Evolutionary conservation across 2,329 filamentous ascomycete genomes (phyloP).

Genomic region (Byssothecium circinans): DNA sequence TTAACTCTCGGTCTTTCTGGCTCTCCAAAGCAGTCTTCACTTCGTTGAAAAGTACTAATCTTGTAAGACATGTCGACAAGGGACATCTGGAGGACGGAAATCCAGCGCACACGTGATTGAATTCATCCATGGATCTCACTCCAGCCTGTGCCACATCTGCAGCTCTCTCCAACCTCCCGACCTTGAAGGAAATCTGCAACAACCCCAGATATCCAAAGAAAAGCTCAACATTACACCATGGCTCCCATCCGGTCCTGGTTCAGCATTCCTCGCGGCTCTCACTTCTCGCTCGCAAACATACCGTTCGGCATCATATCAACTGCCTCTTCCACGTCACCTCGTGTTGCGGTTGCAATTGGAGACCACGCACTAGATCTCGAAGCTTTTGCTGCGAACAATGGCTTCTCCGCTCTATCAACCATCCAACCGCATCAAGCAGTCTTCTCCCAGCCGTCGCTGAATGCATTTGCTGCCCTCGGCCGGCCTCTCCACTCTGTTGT

Average conservation of each 20-base stretch:
- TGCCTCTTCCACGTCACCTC: conserved; percentile 55
- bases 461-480: conserved; percentile 73
- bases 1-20: too few species aligned
- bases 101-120: too few species aligned
- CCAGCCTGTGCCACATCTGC: too few species aligned
- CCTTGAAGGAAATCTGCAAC: too few species aligned
- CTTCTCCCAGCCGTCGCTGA: conserved; percentile 67
- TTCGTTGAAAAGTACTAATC: too few species aligned
- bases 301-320: conserved; percentile 82
- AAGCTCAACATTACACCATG: conserved; percentile 22
- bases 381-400: conserved; percentile 60
- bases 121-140: too few species aligned
- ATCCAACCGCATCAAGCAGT: conserved; percentile 62
- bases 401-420: conserved; percentile 60
- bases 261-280: conserved; percentile 60
- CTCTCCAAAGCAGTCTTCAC: too few species aligned
- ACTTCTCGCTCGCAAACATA: conserved; percentile 78
- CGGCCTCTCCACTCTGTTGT: conserved; percentile 68
- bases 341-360: conserved; percentile 72
- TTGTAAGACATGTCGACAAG: too few species aligned
- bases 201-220: too few species aligned
- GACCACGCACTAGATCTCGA: conserved; percentile 70
- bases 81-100: too few species aligned
- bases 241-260: conserved; percentile 57
- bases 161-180: too few species aligned